Evolutionary conservation across 441 rosid genomes (phyloP).

Genomic region (Jatropha multifida): DNA sequence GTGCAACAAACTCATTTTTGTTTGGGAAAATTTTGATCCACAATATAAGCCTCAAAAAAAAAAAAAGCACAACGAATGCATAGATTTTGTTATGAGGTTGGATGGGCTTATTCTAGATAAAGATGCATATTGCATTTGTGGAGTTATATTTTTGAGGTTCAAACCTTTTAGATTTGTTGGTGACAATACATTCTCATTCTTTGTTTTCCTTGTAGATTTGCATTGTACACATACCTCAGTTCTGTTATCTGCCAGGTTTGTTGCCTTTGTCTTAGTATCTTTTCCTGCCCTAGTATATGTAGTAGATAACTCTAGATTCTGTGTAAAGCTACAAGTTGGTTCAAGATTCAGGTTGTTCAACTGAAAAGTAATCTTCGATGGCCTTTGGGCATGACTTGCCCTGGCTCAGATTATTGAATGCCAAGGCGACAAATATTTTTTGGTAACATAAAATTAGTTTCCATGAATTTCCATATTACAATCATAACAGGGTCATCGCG

Average conservation of each 20-base stretch:
- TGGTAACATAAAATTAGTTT: not conserved
- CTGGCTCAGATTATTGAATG: not conserved
- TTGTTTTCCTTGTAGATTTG: constrained; percentile 52
- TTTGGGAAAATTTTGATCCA: not conserved
- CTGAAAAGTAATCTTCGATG: not conserved
- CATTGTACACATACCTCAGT: constrained; percentile 58
- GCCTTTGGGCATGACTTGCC: not conserved
- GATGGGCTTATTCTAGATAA: constrained; percentile 6
- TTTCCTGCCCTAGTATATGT: not conserved
- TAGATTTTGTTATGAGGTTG: not conserved
- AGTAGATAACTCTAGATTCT: not conserved
- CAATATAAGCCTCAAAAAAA: not conserved
- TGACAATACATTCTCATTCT: constrained; percentile 9
- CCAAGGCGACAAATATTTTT: not conserved
- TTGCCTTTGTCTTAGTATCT: constrained; percentile 14
- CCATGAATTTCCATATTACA: not conserved
- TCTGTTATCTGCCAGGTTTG: constrained; percentile 74
- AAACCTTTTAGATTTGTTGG: not conserved
- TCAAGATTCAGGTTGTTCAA: not conserved
- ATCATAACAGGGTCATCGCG: not conserved
- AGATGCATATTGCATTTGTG: not conserved
- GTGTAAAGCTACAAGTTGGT: not conserved
- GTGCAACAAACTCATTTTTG: not conserved
- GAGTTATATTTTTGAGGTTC: constrained; percentile 3
- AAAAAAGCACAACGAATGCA: not conserved